A percentile compares a stretch with the other conserved stretches of the same genome.
phyloP scores from a whole-genome alignment of 2,329 filamentous ascomycete genomes.

The Phaeophleospora eucalypticola region DNA sequence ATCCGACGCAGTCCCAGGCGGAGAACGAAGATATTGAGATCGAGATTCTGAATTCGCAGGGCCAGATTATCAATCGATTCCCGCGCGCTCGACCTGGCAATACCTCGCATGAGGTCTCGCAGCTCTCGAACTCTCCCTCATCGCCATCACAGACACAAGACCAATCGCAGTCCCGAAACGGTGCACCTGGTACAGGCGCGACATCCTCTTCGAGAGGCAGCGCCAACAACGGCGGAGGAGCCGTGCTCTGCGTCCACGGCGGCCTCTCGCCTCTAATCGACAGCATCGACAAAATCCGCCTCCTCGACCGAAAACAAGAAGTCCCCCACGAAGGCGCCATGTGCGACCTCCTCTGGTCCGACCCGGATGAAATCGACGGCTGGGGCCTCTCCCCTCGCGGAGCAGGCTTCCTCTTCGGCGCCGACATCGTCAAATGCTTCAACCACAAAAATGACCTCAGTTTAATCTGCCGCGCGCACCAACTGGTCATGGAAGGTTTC shows the following conservation, averaged over 20 bases:
- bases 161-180: conserved; percentile 40
- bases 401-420: conserved; percentile 91
- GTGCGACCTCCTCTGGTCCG: conserved; percentile 97
- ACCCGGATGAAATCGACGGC: conserved; percentile 95
- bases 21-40: conserved; percentile 78
- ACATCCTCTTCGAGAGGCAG: conserved; percentile 61
- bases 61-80: conserved; percentile 72
- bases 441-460: conserved; percentile 91
- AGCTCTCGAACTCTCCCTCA: conserved; percentile 29
- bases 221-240: conserved; percentile 64
- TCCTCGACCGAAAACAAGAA: conserved; percentile 95
- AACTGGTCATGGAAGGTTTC: conserved; percentile 98
- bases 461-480: conserved; percentile 88
- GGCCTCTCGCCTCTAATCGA: conserved; percentile 89
- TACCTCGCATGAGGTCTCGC: conserved; percentile 20
- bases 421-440: conserved; percentile 92
- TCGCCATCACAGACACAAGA: conserved; percentile 39
- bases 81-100: conserved; percentile 42
- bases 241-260: conserved; percentile 92
- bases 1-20: conserved; percentile 47
- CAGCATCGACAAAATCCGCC: conserved; percentile 88
- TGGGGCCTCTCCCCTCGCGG: conserved; percentile 94
- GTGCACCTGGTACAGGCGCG: conserved; percentile 75
- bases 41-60: conserved; percentile 83
- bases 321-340: conserved; percentile 98